These are phyloP conservation scores for Trichoderma breve DNA, from an alignment of 2,329 filamentous ascomycete genomes.

Conservation along the genomic window DNA sequence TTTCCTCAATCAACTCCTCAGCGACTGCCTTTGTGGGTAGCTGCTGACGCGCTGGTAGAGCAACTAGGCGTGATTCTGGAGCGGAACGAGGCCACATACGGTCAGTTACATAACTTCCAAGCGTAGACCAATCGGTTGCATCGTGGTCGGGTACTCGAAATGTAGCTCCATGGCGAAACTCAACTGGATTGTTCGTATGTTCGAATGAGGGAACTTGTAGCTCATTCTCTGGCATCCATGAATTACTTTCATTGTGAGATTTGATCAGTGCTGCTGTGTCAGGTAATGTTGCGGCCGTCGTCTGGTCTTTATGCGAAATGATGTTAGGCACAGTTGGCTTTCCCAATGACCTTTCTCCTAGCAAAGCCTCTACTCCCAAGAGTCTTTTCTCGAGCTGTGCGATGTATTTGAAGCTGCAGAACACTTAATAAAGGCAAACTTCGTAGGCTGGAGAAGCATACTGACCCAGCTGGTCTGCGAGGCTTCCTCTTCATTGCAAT, in stretches of 20 bases:
- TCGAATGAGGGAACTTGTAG: not conserved
- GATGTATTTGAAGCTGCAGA: conserved; percentile 1
- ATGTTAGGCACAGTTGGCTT: not conserved
- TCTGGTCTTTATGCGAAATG: not conserved
- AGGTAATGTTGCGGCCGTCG: not conserved
- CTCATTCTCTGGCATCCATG: not conserved
- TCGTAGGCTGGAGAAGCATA: not conserved
- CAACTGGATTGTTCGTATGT: not conserved
- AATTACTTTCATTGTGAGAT: not conserved
- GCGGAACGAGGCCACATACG: not conserved
- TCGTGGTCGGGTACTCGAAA: not conserved
- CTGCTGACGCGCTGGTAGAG: conserved; percentile 1
- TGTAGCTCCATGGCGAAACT: not conserved
- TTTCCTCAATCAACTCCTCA: not conserved
- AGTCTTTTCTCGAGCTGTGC: conserved; percentile 9
- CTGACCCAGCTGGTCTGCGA: conserved; percentile 13
- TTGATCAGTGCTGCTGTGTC: not conserved
- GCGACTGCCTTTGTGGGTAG: not conserved
- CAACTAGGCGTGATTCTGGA: not conserved
- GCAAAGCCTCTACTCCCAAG: not conserved
- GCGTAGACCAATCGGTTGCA: not conserved
- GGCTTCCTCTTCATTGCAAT: conserved; percentile 6
- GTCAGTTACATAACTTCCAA: not conserved
- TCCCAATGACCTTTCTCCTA: not conserved
- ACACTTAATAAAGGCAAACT: not conserved